A percentile compares a stretch with the other conserved stretches of the same genome.
These are phyloP conservation scores for Boletus sp. DNA, from an alignment of 768 basidiomycete genomes.

Conservation along the genomic window DNA sequence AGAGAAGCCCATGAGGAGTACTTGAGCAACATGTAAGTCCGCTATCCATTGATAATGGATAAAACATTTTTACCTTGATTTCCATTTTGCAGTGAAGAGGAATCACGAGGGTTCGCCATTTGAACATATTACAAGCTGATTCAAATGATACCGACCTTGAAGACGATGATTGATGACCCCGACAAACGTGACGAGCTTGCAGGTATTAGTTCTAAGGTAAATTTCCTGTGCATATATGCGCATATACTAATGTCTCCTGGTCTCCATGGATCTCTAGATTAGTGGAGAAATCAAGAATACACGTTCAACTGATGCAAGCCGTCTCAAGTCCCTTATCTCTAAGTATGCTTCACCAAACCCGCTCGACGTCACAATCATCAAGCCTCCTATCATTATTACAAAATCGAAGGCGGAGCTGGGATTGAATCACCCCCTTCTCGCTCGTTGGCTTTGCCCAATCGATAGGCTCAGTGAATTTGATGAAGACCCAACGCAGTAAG, in stretches of 20 bases:
- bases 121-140: not conserved
- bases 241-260: not conserved
- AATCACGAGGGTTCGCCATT: not conserved
- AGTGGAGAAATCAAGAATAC: not conserved
- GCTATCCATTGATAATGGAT: not conserved
- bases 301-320: not conserved
- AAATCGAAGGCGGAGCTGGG: not conserved
- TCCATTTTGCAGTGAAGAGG: not conserved
- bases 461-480: not conserved
- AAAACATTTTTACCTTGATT: no score
- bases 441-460: no score
- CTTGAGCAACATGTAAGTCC: not conserved
- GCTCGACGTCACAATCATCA: no score
- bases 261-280: not conserved
- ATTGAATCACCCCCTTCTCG: no score
- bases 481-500: not conserved
- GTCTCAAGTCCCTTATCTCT: not conserved
- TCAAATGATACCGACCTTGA: not conserved
- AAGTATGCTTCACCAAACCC: no score
- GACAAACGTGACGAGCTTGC: not conserved
- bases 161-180: not conserved
- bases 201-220: not conserved
- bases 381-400: not conserved
- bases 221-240: no score
- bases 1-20: not conserved